Base-by-base conservation (phyloP, 441 rosid species). In the Populus trichocarpa region DNA sequence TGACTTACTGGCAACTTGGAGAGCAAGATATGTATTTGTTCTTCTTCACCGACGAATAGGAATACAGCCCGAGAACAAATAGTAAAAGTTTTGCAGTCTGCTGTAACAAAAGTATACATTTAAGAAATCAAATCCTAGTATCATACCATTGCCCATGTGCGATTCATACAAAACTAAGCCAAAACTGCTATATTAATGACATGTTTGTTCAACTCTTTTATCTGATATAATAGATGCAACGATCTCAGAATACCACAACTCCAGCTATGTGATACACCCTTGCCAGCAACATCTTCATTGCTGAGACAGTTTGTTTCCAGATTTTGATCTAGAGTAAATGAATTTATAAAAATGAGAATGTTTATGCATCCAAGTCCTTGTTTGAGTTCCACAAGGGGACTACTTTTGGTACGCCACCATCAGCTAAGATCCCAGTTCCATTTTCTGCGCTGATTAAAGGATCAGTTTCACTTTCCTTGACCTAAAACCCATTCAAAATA, bases 311-410 rank as follows among this genome's bases (percentile, higher is more conserved):
- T 59, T 69, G 36, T 69, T 79, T 53, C 70, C 83, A 40, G 75
- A 73, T 30, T 28, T 69, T 73, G 61, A 70, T 84, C 78, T 22
- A 38, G 25, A 28, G 76, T 66, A 61, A 72, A 68, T 65, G 81
- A 78, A 63, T 57, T 64, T 57, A 68, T 67, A 77, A 36, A 66
- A 73, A 53, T 67, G 57, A 25, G 16, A 67, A 78, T 26, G 42
- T 66, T 86, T 82, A 96, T 28, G 98, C 99, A 81, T 89, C 91
- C 74, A 93, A 86, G 77, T 96, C 99, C 90, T 96, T 96, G 88
- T 94, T 91, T 18, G 92, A 91, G 75, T 85, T 88, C 98, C 99
- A 94, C 46, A 81, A 90, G 16, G 98, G 95, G 75, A 89, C 84
- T 78, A 63, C 83, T 77, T 85, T 90, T 14, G 83, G 82, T 81